These are phyloP conservation scores for Botrytis deweyae DNA, from an alignment of 2,329 filamentous ascomycete genomes.

Conservation along the genomic window DNA sequence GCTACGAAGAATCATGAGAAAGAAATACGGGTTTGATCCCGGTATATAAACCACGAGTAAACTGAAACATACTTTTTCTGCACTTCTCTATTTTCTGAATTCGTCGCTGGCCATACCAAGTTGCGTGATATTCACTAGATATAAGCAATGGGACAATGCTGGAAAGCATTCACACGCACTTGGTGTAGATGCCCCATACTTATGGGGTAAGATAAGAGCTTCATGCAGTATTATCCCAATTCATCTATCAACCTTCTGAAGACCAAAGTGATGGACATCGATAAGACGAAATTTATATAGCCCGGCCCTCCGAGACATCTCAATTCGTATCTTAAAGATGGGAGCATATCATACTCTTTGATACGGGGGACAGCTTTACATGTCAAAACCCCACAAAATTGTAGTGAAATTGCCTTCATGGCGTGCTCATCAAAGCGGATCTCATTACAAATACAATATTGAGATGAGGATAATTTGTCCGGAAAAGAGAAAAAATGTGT, in stretches of 20 bases:
- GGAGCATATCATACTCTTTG: background rate
- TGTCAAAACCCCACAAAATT: background rate
- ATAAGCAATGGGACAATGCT: background rate
- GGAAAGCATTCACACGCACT: background rate
- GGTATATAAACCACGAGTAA: background rate
- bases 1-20: background rate
- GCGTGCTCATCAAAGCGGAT: background rate
- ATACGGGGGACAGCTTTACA: background rate
- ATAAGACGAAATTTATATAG: background rate
- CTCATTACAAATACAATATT: background rate
- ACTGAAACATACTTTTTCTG: background rate
- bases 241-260: background rate
- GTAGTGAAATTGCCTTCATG: background rate
- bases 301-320: background rate
- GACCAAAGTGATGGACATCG: background rate
- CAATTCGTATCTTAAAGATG: background rate
- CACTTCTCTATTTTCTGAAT: background rate
- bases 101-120: background rate
- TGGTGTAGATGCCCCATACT: background rate
- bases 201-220: background rate
- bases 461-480: background rate
- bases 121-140: conserved; percentile 11
- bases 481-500: background rate
- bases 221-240: background rate
- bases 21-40: background rate